Conservation (phyloP, 208 protist species). For the Trypanosoma boissoni region DNA sequence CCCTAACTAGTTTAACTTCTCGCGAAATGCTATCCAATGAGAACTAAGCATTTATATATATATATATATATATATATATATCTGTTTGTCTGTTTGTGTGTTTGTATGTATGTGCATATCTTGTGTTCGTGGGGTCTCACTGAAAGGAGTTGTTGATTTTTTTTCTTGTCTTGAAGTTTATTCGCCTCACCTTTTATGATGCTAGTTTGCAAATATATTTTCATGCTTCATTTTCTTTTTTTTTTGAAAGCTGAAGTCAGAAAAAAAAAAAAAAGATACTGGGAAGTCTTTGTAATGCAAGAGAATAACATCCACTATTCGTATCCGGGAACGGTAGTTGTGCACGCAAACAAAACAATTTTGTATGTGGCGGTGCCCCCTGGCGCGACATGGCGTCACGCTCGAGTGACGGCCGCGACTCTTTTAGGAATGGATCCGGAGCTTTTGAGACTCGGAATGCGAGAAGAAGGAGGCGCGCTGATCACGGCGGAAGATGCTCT, state of each 20-base stretch:
- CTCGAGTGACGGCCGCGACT: slow-evolving; percentile 12
- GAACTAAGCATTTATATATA: slow-evolving; percentile 9
- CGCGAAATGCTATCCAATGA: slow-evolving; percentile 3
- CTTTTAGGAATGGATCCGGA: slow-evolving; percentile 11
- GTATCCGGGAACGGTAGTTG: slow-evolving; percentile 20
- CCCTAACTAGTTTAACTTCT: not conserved
- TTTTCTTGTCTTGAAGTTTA: slow-evolving; percentile 4
- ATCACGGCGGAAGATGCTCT: not conserved
- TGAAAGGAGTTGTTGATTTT: not conserved
- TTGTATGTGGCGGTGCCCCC: slow-evolving; percentile 19
- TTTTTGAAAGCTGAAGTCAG: not conserved
- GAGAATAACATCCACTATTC: slow-evolving; percentile 24
- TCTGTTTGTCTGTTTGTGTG: slow-evolving; percentile 6
- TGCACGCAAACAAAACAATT: slow-evolving; percentile 10
- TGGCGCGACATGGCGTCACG: slow-evolving; percentile 19
- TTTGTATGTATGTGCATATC: slow-evolving; percentile 2
- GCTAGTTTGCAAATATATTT: not conserved
- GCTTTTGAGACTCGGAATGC: not conserved
- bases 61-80: slow-evolving; percentile 12
- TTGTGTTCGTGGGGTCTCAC: not conserved
- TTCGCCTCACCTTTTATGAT: slow-evolving; percentile 12
- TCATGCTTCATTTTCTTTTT: slow-evolving; percentile 16
- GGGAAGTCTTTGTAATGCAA: too few relatives aligned
- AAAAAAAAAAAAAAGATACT: not conserved
- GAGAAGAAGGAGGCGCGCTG: not conserved